Percentiles rank a stretch among this genome's conserved stretches.
Evolutionary conservation across 106 monocot genomes (phyloP).

Genomic region (Hemerocallis citrina): DNA sequence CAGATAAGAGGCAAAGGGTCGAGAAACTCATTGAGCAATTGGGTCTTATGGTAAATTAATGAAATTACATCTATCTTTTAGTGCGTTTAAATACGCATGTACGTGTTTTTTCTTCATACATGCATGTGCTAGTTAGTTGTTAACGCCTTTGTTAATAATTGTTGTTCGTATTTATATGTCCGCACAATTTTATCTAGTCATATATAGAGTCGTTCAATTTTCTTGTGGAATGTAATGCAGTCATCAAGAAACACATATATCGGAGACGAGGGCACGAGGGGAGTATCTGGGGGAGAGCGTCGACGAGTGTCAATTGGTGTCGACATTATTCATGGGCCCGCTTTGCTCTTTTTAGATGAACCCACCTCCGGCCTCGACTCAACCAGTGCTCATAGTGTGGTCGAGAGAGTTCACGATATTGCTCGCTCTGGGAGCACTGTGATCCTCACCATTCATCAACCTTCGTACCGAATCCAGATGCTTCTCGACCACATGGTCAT

Average conservation of each 20-base stretch:
- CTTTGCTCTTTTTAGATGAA: constrained; percentile 40
- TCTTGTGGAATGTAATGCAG: no score
- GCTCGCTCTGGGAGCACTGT: constrained; percentile 38
- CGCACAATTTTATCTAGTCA: no score
- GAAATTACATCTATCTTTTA: not conserved
- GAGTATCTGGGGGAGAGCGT: constrained; percentile 40
- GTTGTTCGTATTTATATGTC: no score
- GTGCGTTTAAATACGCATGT: no score
- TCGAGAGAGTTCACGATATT: constrained; percentile 34
- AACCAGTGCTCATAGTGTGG: constrained; percentile 34
- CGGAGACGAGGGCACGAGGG: constrained; percentile 38
- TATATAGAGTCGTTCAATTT: no score
- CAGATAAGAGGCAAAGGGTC: constrained; percentile 26
- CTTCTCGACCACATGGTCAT: constrained; percentile 32
- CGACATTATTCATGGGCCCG: constrained; percentile 38
- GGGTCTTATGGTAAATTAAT: constrained; percentile 20
- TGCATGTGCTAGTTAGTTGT: no score
- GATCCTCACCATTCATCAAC: constrained; percentile 39
- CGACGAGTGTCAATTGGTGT: constrained; percentile 39
- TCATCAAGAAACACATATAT: constrained; percentile 36
- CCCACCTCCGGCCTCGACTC: constrained; percentile 42
- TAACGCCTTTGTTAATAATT: no score
- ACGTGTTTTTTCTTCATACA: no score
- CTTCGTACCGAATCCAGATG: constrained; percentile 23
- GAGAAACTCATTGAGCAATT: constrained; percentile 38